Evolutionary conservation across 2,329 filamentous ascomycete genomes (phyloP), one percentile per base, ranked within the genome.

Genomic region (Biscogniauxia sp.): DNA sequence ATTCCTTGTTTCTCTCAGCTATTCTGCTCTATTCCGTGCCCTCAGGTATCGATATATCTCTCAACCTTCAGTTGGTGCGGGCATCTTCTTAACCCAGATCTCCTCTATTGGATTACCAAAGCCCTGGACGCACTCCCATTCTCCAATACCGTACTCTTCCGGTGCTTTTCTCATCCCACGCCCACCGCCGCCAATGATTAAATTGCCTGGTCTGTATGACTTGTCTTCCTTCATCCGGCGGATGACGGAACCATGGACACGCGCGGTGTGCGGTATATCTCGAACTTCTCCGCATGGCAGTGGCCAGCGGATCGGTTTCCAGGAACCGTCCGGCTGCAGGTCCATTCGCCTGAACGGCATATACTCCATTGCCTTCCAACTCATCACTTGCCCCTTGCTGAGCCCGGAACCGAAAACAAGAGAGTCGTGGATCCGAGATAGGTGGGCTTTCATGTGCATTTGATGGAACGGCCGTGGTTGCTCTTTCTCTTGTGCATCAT

Each of bases 321-420:
- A 95, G 0, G 85, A 86, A 0, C 90, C 90, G 63, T 93, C 88
- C 0, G 78, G 61, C 63, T 87, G 86, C 7, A 94, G 77, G 67
- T 94, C 91, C 89, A 95, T 93, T 23, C 91, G 82, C 1, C 89
- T 83, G 76, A 94, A 93, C 0, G 91, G 91, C 23, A 94, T 78
- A 72, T 89, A 93, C 70, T 94, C 91, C 90, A 94, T 72, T 20
- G 91, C 72, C 41, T 87, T 89, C 91, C 91, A 94, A 1, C 81
- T 82, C 0, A 88, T 66, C 0, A 92, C 89, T 0, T 86, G 84
- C 3, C 77, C 58, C 23, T 65, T 62, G 0, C 80, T 73, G 3
- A 90, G 77, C 0, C 90, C 90, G 13, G 84, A 82, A 13, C 81
- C 80, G 67, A 86, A 91, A 54, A 82, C 77, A 0, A 93, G 81